Evolutionary conservation across 352 stramenopile species (phyloP).

Genomic region (Phytophthora sp.): DNA sequence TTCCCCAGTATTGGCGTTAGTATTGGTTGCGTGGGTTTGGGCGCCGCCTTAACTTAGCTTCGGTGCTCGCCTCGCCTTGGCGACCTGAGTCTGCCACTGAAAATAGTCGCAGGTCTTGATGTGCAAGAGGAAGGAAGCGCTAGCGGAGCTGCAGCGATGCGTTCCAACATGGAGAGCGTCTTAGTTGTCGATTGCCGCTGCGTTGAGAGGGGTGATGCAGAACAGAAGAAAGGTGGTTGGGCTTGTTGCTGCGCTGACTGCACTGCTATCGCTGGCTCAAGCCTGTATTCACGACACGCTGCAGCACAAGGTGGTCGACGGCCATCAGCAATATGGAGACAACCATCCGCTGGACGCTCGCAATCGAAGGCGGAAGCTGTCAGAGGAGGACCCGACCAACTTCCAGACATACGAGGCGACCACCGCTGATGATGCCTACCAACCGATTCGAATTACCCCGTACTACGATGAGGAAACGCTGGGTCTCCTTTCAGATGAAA

Average conservation of each 20-base stretch:
- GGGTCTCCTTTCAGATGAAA: conserved; percentile 38
- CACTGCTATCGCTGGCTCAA: not conserved
- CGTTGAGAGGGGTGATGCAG: not conserved
- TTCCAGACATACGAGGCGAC: conserved; percentile 49
- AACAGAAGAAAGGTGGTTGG: not conserved
- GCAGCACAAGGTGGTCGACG: conserved; percentile 24
- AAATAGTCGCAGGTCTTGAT: conserved; percentile 12
- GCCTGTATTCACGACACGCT: conserved; percentile 43
- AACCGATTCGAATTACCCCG: conserved; percentile 71
- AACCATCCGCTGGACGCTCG: conserved; percentile 27
- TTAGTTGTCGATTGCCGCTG: not conserved
- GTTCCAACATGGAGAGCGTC: not conserved
- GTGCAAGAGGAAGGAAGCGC: not conserved
- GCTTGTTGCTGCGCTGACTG: not conserved
- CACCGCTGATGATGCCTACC: conserved; percentile 33
- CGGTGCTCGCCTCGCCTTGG: not conserved
- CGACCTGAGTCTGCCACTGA: conserved; percentile 15
- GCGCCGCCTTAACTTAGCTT: not conserved
- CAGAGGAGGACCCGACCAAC: conserved; percentile 17
- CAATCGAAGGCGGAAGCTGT: conserved; percentile 9
- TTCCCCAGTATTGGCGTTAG: too few relatives aligned
- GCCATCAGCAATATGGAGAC: conserved; percentile 31
- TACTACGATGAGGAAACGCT: conserved; percentile 73
- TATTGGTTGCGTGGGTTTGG: too few relatives aligned
- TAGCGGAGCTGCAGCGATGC: too few relatives aligned